These are phyloP conservation scores for Calonectria ilicicola DNA, from an alignment of 2,329 filamentous ascomycete genomes.

Conservation along the genomic window DNA sequence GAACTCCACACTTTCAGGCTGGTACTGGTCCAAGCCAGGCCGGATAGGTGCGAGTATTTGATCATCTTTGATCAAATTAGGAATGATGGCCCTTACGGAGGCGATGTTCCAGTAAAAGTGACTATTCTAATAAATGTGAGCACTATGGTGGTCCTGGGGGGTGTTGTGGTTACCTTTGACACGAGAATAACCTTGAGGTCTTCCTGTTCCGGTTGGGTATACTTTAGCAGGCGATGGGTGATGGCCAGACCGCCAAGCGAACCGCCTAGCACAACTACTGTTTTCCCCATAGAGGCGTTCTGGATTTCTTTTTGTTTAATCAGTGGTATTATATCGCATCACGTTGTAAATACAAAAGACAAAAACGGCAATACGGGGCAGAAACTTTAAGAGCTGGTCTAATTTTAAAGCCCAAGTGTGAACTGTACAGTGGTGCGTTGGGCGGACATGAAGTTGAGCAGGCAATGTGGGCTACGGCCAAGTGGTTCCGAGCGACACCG, in stretches of 20 bases:
- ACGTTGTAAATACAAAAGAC: not conserved
- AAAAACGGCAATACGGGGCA: not conserved
- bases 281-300: slow-evolving; percentile 57
- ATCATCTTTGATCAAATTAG: slow-evolving; percentile 60
- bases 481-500: slow-evolving; percentile 22
- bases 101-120: slow-evolving; percentile 72
- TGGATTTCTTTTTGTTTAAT: not conserved
- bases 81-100: slow-evolving; percentile 66
- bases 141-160: not conserved
- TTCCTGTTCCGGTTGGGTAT: slow-evolving; percentile 56
- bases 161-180: slow-evolving; percentile 58
- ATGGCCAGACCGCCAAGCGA: slow-evolving; percentile 65
- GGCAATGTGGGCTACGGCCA: slow-evolving; percentile 14
- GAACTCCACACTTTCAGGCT: slow-evolving; percentile 61
- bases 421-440: slow-evolving; percentile 6
- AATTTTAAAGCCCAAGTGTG: not conserved
- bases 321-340: not conserved
- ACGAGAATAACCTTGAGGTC: slow-evolving; percentile 67
- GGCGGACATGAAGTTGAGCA: slow-evolving; percentile 6
- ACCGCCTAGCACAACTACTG: slow-evolving; percentile 66
- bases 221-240: slow-evolving; percentile 66
- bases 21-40: slow-evolving; percentile 63
- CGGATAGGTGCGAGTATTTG: slow-evolving; percentile 63
- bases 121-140: slow-evolving; percentile 56
- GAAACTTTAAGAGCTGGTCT: not conserved